These are phyloP conservation scores for Tetrastigma voinierianum DNA, from an alignment of 164 flowering plant genomes.

Conservation along the genomic window DNA sequence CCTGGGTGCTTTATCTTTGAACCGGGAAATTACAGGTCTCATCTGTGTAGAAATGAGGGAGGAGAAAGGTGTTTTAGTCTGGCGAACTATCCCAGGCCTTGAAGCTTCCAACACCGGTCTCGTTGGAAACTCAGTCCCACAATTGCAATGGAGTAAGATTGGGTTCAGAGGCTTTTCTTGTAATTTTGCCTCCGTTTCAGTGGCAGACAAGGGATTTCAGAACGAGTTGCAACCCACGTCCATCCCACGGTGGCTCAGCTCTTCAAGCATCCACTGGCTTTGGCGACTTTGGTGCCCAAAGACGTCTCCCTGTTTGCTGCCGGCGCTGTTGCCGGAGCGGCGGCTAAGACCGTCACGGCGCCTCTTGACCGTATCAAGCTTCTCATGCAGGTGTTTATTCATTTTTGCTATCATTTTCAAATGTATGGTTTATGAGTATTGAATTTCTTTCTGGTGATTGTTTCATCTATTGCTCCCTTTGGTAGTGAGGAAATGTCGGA, in stretches of 20 bases:
- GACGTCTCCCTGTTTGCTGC: slow-evolving; percentile 80
- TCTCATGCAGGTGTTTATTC: slow-evolving; percentile 70
- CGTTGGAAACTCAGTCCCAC: background rate
- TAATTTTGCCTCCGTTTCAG: slow-evolving; percentile 44
- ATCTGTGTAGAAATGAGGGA: slow-evolving; percentile 22
- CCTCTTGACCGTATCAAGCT: slow-evolving; percentile 90
- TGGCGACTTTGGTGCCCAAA: slow-evolving; percentile 62
- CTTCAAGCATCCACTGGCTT: slow-evolving; percentile 75
- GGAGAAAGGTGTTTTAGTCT: slow-evolving; percentile 27
- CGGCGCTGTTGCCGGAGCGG: slow-evolving; percentile 88
- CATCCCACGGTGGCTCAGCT: slow-evolving; percentile 55
- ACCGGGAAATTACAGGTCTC: too few species aligned
- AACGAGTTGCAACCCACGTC: slow-evolving; percentile 23
- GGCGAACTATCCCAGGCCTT: slow-evolving; percentile 36
- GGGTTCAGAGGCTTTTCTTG: slow-evolving; percentile 12
- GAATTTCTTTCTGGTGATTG: background rate
- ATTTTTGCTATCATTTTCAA: background rate
- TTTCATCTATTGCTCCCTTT: background rate
- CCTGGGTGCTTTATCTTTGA: slow-evolving; percentile 8
- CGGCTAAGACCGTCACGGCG: slow-evolving; percentile 84
- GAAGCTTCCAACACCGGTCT: slow-evolving; percentile 9
- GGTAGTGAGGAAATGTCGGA: too few species aligned
- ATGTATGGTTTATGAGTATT: background rate
- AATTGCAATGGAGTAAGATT: slow-evolving; percentile 15
- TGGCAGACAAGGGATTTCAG: slow-evolving; percentile 36